Base-by-base conservation (phyloP, 2,329 filamentous ascomycete species). In the Fonsecaea multimorphosa region DNA sequence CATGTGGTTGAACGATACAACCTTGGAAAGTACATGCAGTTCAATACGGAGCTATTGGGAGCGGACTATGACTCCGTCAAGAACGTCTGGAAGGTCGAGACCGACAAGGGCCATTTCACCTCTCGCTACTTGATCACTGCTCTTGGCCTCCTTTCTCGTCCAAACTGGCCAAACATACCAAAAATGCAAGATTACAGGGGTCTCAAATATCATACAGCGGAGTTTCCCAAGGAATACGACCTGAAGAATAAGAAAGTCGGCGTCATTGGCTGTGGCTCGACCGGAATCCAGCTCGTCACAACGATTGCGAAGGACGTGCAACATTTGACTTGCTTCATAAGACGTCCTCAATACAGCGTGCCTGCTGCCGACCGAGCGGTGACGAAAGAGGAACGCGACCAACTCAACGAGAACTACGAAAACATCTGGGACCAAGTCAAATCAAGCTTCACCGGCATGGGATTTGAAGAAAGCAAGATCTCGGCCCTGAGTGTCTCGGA, bases 261-360 rank as follows among this genome's bases (percentile, higher is more conserved):
- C 19, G 82, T 90, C 61, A 84, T 90, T 36, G 88, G 88, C 7
- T 89, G 86, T 0, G 88, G 87, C 1, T 84, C 51, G 7, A 63
- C 53, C 2, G 87, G 87, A 0, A 83, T 89, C 1, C 87, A 90
- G 69, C 83, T 88, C 3, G 19, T 51, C 46, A 51, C 46, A 3
- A 16, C 68, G 85, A 84, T 83, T 73, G 84, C 82, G 1, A 82
- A 83, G 1, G 73, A 80, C 6, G 85, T 82, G 0, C 80, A 78
- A 36, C n/a, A 58, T 14, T 53, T 70, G 5, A 31, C 60, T 5
- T 40, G 40, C 24, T 68, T 68, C 55, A 64, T 67, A 46, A 34
- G 64, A n/a, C 7, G 19, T 3, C 57, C 67, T 31, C 63, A 66
- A 46, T 70, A 68, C 57, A 61, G 56, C 51, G 65, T 68, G n/a